Conservation (phyloP, 176 grass and related monocot genomes). For the Oryza longistaminata region DNA sequence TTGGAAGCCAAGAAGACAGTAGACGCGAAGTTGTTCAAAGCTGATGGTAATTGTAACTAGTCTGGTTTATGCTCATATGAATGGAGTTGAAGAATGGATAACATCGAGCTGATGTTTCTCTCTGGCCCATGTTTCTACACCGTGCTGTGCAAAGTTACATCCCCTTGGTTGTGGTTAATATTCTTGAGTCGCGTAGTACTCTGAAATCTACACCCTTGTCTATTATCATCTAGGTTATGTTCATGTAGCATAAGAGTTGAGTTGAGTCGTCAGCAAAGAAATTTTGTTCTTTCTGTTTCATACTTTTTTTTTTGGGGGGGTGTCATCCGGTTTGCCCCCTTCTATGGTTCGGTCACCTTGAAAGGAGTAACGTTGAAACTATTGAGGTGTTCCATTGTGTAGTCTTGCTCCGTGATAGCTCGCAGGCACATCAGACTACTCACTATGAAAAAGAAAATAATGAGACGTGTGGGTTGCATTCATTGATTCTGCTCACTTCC, state of each 20-base stretch:
- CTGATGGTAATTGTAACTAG: conserved; percentile 44
- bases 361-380: conserved; percentile 25
- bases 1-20: conserved; percentile 34
- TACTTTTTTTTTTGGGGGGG: conserved; percentile 22
- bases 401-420: not conserved
- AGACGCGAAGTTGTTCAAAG: conserved; percentile 30
- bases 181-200: conserved; percentile 31
- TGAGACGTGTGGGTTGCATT: not conserved
- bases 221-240: conserved; percentile 43
- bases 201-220: conserved; percentile 29
- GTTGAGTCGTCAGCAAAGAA: conserved; percentile 44
- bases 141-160: conserved; percentile 53
- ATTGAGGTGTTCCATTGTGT: conserved; percentile 17
- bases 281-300: conserved; percentile 43
- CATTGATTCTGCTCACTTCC: not conserved
- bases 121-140: not conserved
- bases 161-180: conserved; percentile 44
- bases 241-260: conserved; percentile 56
- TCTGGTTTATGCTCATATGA: conserved; percentile 32
- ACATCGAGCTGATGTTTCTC: conserved; percentile 59
- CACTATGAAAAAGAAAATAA: not conserved
- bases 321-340: not conserved
- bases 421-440: not conserved
- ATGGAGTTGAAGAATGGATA: conserved; percentile 25
- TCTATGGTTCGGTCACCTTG: conserved; percentile 16